A percentile compares a stretch with the other conserved stretches of the same genome.
These are phyloP conservation scores for Lyophyllum atratum DNA, from an alignment of 768 basidiomycete species.

Conservation along the genomic window DNA sequence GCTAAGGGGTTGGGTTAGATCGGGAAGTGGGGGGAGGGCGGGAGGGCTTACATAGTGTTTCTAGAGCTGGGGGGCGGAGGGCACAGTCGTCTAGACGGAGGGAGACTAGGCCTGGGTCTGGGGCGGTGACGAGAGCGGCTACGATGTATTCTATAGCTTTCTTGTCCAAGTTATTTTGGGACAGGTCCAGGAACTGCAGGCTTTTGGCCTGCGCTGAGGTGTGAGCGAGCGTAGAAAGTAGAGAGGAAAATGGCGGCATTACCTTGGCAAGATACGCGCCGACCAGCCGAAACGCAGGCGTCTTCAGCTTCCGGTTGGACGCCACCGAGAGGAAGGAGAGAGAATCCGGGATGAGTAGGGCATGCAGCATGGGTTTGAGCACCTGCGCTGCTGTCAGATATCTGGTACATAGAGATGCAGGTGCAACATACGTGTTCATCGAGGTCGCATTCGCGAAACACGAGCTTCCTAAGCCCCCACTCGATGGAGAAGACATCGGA, in stretches of 20 bases:
- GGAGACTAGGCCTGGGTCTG: constrained; percentile 66
- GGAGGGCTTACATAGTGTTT: constrained; percentile 70
- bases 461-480: constrained; percentile 88
- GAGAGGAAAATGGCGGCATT: constrained; percentile 3
- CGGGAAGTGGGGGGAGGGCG: not conserved
- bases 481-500: constrained; percentile 92
- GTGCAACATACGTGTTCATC: constrained; percentile 67
- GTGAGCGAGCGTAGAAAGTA: not conserved
- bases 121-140: constrained; percentile 57
- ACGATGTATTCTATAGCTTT: constrained; percentile 83
- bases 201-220: constrained; percentile 56
- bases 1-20: constrained; percentile 42
- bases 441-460: constrained; percentile 84
- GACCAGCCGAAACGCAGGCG: constrained; percentile 73
- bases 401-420: not conserved
- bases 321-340: constrained; percentile 85
- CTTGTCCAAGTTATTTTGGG: constrained; percentile 84
- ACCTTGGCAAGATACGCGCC: constrained; percentile 83
- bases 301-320: constrained; percentile 81
- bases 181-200: constrained; percentile 88
- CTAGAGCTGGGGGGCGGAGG: constrained; percentile 72
- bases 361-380: constrained; percentile 88
- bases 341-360: constrained; percentile 80
- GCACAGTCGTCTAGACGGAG: constrained; percentile 88
- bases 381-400: constrained; percentile 41